Conservation (phyloP, 352 stramenopile genomes). For the Elongisporangium undulatum region DNA sequence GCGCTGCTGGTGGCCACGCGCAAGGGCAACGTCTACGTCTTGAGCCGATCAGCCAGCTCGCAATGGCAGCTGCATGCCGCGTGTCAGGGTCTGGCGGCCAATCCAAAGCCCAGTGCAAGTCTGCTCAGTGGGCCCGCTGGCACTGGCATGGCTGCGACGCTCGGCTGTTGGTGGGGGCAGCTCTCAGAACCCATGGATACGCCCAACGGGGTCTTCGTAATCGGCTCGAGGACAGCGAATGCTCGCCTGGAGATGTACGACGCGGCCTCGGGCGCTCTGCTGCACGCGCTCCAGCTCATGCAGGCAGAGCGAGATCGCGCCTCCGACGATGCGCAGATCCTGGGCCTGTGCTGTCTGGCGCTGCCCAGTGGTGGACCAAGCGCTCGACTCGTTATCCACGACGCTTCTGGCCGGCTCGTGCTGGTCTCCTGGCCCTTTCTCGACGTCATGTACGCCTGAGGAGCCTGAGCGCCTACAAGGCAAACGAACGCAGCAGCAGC, state of each 20-base stretch:
- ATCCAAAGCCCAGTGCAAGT: slow-evolving; percentile 31
- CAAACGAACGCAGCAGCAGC: too few species aligned
- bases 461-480: too few species aligned
- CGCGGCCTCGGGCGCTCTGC: slow-evolving; percentile 21
- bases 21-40: slow-evolving; percentile 66
- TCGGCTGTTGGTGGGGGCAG: slow-evolving; percentile 43
- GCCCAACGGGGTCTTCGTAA: slow-evolving; percentile 23
- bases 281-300: slow-evolving; percentile 41
- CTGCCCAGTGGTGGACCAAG: neutral
- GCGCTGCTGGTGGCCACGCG: slow-evolving; percentile 40
- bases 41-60: slow-evolving; percentile 6
- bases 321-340: slow-evolving; percentile 6
- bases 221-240: slow-evolving; percentile 28
- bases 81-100: slow-evolving; percentile 25
- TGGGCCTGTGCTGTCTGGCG: slow-evolving; percentile 19
- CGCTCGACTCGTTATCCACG: slow-evolving; percentile 32
- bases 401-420: slow-evolving; percentile 27
- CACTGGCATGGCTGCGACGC: slow-evolving; percentile 24
- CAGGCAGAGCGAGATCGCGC: neutral
- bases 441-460: slow-evolving; percentile 1
- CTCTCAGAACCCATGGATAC: neutral
- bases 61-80: slow-evolving; percentile 23
- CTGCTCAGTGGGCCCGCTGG: slow-evolving; percentile 1
- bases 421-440: slow-evolving; percentile 51
- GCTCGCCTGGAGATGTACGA: slow-evolving; percentile 48